Evolutionary conservation across 1,139 yeast genomes (phyloP), one percentile per base, ranked within the genome.

Genomic region (Pichia sp.): DNA sequence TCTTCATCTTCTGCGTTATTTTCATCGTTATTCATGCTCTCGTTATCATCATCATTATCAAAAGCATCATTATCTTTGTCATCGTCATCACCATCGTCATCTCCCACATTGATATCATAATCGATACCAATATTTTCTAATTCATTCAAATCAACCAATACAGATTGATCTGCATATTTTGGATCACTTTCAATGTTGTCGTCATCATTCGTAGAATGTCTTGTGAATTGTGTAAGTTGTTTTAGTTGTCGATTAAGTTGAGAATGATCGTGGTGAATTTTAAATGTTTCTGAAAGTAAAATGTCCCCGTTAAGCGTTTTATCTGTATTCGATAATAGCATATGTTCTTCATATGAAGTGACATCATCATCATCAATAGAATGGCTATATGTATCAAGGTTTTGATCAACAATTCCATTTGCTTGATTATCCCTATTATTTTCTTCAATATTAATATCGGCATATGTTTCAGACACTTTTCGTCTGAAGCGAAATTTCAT

Each of bases 211-310:
- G 48, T 16, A 37, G 45, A 23, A 50, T 43, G 41, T 47, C 51
- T 20, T 46, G 58, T 42, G 48, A 55, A 44, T 48, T 40, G 39
- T 45, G 48, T 22, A 16, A 51, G 58, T 35, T 55, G 59, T 35
- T 55, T 56, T 29, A 59, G 48, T 40, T 59, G 61, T 36, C 55
- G 60, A 36, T 59, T 58, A 10, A 59, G 49, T 37, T 58, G 61
- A 3, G 59, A 49, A 41, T 58, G 61, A 40, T 58, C 61, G 25
- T 45, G 51, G 8, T 43, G 44, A 9, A 43, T 27, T n/a, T 37
- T 20, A 10, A 47, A 47, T 9, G 26, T 30, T 26, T 42, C 46
- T 12, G 46, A 26, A 9, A 47, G 35, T 20, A 41, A 6, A n/a
- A 37, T 30, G 8, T 40, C 29, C n/a, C 37, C 40, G 7, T 40